Evolutionary conservation across 352 stramenopile species (phyloP).

Genomic region (Phytophthora lateralis): DNA sequence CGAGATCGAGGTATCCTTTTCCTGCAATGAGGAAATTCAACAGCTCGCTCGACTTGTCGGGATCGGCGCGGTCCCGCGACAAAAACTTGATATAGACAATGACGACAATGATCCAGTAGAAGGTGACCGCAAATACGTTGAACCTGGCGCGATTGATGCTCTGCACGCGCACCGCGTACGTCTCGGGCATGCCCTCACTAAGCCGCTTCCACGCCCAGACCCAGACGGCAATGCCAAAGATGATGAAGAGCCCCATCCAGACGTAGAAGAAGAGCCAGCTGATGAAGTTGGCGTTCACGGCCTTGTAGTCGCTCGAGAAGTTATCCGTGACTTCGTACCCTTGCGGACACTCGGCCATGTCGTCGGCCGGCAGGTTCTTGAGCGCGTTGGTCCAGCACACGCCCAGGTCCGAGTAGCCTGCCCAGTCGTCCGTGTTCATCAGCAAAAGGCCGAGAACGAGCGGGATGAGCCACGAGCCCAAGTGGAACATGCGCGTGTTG

Average conservation of each 20-base stretch:
- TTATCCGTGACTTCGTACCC: slow-evolving; percentile 64
- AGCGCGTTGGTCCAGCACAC: slow-evolving; percentile 90
- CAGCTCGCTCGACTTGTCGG: slow-evolving; percentile 69
- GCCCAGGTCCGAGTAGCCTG: slow-evolving; percentile 84
- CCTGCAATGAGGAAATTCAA: slow-evolving; percentile 88
- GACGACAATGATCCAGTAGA: slow-evolving; percentile 87
- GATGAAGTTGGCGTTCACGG: slow-evolving; percentile 86
- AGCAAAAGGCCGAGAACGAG: slow-evolving; percentile 71
- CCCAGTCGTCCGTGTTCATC: slow-evolving; percentile 77
- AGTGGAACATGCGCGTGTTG: slow-evolving; percentile 84
- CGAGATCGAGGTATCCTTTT: slow-evolving; percentile 89
- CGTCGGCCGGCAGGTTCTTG: slow-evolving; percentile 54
- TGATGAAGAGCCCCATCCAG: slow-evolving; percentile 85
- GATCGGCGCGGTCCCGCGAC: slow-evolving; percentile 55
- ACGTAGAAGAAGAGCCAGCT: slow-evolving; percentile 90
- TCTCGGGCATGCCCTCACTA: slow-evolving; percentile 88
- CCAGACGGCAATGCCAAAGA: slow-evolving; percentile 83
- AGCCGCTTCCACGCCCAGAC: slow-evolving; percentile 87
- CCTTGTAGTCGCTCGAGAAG: slow-evolving; percentile 68
- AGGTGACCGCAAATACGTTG: slow-evolving; percentile 87
- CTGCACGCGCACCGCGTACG: slow-evolving; percentile 83
- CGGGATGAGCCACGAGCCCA: slow-evolving; percentile 80
- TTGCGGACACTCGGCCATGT: slow-evolving; percentile 33
- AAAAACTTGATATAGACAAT: slow-evolving; percentile 85
- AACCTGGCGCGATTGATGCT: slow-evolving; percentile 89